phyloP scores from a whole-genome alignment of 306 rosid genomes.

The Betula pendula region DNA sequence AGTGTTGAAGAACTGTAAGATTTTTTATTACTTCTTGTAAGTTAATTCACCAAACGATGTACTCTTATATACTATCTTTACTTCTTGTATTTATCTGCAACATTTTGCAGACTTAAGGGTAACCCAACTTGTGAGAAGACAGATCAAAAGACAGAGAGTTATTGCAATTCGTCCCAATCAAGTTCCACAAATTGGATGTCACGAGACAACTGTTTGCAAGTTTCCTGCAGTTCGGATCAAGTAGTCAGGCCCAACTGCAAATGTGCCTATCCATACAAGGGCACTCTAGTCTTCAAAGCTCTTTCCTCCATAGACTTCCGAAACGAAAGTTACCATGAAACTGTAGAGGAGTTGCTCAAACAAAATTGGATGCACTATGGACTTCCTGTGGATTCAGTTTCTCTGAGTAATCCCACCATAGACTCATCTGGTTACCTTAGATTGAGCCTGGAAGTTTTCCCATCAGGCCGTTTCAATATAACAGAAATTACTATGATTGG shows the following conservation, averaged over 20 bases:
- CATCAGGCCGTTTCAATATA: conserved; percentile 46
- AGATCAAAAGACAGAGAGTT: conserved; percentile 16
- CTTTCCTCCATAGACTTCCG: conserved; percentile 49
- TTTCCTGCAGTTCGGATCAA: conserved; percentile 33
- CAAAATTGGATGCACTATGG: not conserved
- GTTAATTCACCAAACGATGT: not conserved
- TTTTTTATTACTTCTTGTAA: not conserved
- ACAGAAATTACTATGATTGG: conserved; percentile 38
- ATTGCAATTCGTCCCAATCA: conserved; percentile 39
- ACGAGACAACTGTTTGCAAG: conserved; percentile 30
- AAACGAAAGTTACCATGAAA: conserved; percentile 24
- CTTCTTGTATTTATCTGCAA: not conserved
- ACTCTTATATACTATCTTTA: not conserved
- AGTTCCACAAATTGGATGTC: conserved; percentile 28
- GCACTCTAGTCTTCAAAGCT: conserved; percentile 57
- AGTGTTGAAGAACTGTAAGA: not conserved
- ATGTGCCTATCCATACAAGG: conserved; percentile 67
- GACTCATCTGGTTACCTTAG: conserved; percentile 36
- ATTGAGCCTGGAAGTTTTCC: conserved; percentile 49
- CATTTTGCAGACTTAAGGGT: conserved; percentile 43
- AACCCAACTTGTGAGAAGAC: conserved; percentile 51
- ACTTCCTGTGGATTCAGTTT: conserved; percentile 50
- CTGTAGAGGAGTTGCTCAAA: conserved; percentile 31
- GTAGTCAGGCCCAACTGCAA: conserved; percentile 60
- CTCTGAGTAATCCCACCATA: conserved; percentile 37